Base-by-base conservation (phyloP, 106 monocot species). In the Hemerocallis citrina region DNA sequence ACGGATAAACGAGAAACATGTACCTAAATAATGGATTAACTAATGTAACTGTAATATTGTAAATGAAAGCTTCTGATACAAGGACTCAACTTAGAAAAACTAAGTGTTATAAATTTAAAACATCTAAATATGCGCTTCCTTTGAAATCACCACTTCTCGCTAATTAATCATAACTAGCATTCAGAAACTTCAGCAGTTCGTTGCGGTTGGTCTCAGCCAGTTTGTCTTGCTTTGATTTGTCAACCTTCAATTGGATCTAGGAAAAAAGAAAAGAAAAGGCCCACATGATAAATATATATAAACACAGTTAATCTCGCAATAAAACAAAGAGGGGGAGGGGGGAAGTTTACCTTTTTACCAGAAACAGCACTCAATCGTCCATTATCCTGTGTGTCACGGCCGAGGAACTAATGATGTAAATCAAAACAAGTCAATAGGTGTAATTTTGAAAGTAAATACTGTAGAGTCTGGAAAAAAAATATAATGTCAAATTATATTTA, bases 221-320 rank as follows among this genome's bases (percentile, higher is more conserved):
- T 62, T 98, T 98, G 55, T 98, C 98, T 71, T 92, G 88, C 70
- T 98, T 98, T 16, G 98, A 65, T 75, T 92, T 98, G 0, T 98
- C 98, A 20, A 92, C 75, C 78, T 98, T 98, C 69, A 98, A 33
- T 15, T 82, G 67, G 64, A 98, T 98, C 98, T 98, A 70, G 1
- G 62, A 8, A 57, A 60, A 44, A 25, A 49, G 42, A 8, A 57
- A 60, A 44, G 27, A 49, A 50, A 40, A 24, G 24, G 25, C 24
- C 38, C 38, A 41, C 6, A 30, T 9, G 22, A 60, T 33, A 1
- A 2, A 48, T 14, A 34, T 12, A 33, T 34, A 7, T 35, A 14
- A 25, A 22, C 7, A 44, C n/a, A 11, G 59, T 17, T 35, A 16
- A 65, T 63, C 6, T 39, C 6, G 31, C 7, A 36, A 52, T 3